Base-by-base conservation (phyloP, 495 filamentous ascomycete species). In the Xeromyces bisporus region DNA sequence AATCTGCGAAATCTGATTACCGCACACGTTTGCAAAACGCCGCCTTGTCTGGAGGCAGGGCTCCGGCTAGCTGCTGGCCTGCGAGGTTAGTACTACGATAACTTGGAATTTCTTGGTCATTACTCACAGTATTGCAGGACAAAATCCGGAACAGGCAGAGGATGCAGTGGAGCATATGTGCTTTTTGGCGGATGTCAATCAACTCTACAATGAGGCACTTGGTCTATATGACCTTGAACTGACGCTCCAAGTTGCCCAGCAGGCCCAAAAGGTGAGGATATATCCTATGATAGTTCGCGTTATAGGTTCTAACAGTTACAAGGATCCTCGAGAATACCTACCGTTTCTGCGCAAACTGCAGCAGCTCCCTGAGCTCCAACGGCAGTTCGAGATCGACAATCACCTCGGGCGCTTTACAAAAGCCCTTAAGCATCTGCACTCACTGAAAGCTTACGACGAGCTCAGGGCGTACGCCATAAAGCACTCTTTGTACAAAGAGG, bases 1-100 rank as follows among this genome's bases (percentile, higher is more conserved):
- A 75, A 89, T 37, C 58, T 94, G 12, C 87, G 93, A 41, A 96
- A 93, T 48, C 72, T 93, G 40, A 75, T 97, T 47, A 93, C 89
- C 0, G 84, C 89, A 8, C 74, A 96, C 43, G 80, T 93, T 23
- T 94, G 84, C 66, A 96, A 93, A 51, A 67, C 53, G 6, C 89
- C 89, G 7, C 82, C 89, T 13, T 84, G 92, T 31, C 71, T 94
- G 17, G 81, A 91, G 36, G 74, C 89, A 31, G 89, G 81, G 11
- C 55, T 97, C 35, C 46, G 47, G n/a, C 68, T 93, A 17, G 76
- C 93, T 29, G 75, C 79, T 23, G 60, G 71, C 27, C 57, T 93
- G 25, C 71, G 80, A 64, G 47, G 67, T 72, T 36, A 32, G 55
- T 46, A 16, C 13, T 13, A 29, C 9, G 3, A 17, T 28, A 14